Base-by-base conservation (phyloP, 2,329 filamentous ascomycete genomes). In the Ophiostoma himal-ulmi region DNA sequence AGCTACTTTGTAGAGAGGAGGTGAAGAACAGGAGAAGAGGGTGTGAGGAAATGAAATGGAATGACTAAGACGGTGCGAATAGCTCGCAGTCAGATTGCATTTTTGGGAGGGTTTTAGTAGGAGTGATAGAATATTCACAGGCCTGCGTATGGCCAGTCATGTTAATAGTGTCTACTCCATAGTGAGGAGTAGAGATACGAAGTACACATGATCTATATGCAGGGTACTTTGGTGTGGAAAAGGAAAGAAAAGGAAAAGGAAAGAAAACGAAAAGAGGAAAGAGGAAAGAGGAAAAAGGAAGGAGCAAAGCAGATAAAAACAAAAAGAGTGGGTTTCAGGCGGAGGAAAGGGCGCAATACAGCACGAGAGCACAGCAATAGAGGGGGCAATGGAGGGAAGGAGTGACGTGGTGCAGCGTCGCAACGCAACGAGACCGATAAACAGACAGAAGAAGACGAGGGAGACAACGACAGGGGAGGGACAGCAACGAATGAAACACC, bases 221-320 rank as follows among this genome's bases (percentile, higher is more conserved):
- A 60, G 54, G 54, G 54, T 60, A 34, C 26, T 62, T 34, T 57
- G 4, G 17, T 57, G 48, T n/a, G 48, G 5, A 57, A 57, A 57
- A 22, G 52, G 52, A 57, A 54, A 26, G 22, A 57, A 2, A 8
- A 13, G 52, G 30, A 30, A 30, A n/a, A 44, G 30, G 57, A n/a
- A n/a, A n/a, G 60, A 69, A 69, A 66, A 68, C 11, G 64, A 44
- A 34, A n/a, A 41, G 41, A 62, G 54, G 52, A 20, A 54, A 66
- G 66, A 22, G 14, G 17, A 30, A 30, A 14, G 26, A 67, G 22
- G 26, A 34, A 62, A 34, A 36, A 62, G 13, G 57, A 62, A 68
- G 26, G 57, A 34, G 26, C 22, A 26, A 13, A 5, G 57, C 57
- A 34, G 14, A 52, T 20, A 64, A 30, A 70, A 52, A n/a, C 39